A percentile compares a stretch with the other conserved stretches of the same genome.
Conservation (phyloP, 768 basidiomycete species). For the Lentinula guzmanii region DNA sequence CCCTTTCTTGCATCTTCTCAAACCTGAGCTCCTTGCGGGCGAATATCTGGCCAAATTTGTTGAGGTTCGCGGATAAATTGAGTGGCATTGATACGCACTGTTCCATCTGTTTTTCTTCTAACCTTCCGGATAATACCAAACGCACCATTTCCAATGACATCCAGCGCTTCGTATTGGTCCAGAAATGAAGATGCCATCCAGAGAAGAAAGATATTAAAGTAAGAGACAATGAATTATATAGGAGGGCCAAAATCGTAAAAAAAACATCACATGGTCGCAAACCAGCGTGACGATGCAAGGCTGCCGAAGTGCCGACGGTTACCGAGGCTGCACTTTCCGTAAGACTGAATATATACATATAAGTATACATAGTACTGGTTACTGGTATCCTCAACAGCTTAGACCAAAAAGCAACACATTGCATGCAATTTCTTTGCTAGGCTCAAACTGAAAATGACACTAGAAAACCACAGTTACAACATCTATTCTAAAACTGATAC, state of each 20-base stretch:
- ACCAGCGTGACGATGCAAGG: background rate
- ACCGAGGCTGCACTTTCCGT: no score
- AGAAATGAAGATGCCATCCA: slow-evolving; percentile 41
- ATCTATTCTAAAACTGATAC: no score
- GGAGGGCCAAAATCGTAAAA: background rate
- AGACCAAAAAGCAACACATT: no score
- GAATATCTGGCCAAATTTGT: slow-evolving; percentile 48
- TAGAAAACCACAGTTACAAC: no score
- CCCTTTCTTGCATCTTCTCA: slow-evolving; percentile 92
- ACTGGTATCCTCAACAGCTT: no score
- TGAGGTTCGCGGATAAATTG: background rate
- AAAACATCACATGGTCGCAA: background rate
- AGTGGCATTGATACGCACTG: slow-evolving; percentile 42
- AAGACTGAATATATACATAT: no score
- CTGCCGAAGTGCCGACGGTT: no score
- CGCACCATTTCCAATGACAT: slow-evolving; percentile 93
- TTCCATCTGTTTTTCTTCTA: slow-evolving; percentile 72
- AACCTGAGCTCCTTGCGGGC: slow-evolving; percentile 97
- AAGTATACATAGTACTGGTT: no score
- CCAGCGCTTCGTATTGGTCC: slow-evolving; percentile 80
- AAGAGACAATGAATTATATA: background rate
- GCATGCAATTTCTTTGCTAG: no score
- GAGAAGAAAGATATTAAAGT: background rate
- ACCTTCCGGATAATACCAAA: slow-evolving; percentile 99
- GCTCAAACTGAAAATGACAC: no score